Evolutionary conservation across 2,329 filamentous ascomycete genomes (phyloP).

Genomic region (Monosporascus sp.): DNA sequence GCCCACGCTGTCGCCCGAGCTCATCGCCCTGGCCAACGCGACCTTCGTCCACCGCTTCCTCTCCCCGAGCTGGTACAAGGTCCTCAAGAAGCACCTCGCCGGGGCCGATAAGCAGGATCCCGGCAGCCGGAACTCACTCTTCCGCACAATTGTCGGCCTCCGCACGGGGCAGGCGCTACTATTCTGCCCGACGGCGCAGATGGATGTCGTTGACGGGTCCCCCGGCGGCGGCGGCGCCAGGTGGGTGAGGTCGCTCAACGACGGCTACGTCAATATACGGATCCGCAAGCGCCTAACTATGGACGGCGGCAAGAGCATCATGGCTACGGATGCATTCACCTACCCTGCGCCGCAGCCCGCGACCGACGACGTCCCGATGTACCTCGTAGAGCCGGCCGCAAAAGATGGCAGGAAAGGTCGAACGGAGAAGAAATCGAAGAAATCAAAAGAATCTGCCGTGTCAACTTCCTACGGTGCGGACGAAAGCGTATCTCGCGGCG

Average conservation of each 20-base stretch:
- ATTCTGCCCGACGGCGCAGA: conserved; percentile 16
- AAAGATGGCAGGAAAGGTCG: too few relatives aligned
- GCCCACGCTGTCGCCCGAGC: conserved; percentile 16
- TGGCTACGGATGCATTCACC: neutral
- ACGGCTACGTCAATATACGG: conserved; percentile 10
- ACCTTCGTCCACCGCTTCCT: conserved; percentile 20
- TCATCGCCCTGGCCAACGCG: conserved; percentile 16
- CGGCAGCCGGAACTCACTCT: conserved; percentile 6
- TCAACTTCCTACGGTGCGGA: too few relatives aligned
- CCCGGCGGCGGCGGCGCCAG: neutral
- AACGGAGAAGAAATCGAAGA: too few relatives aligned
- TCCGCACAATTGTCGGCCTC: conserved; percentile 14
- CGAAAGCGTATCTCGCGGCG: too few relatives aligned
- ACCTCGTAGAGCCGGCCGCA: neutral
- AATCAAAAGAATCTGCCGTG: too few relatives aligned
- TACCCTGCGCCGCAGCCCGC: neutral
- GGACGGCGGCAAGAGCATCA: conserved; percentile 17
- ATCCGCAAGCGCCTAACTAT: conserved; percentile 13
- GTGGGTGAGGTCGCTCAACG: conserved; percentile 3
- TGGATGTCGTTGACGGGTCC: conserved; percentile 3
- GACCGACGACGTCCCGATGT: neutral
- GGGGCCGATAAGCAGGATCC: conserved; percentile 5
- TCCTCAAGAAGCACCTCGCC: conserved; percentile 14
- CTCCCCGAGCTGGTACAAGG: conserved; percentile 16
- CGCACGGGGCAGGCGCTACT: conserved; percentile 17